Base-by-base conservation (phyloP, 192 early-diverging fungal genomes). In the Dimargaris xerosporica region DNA sequence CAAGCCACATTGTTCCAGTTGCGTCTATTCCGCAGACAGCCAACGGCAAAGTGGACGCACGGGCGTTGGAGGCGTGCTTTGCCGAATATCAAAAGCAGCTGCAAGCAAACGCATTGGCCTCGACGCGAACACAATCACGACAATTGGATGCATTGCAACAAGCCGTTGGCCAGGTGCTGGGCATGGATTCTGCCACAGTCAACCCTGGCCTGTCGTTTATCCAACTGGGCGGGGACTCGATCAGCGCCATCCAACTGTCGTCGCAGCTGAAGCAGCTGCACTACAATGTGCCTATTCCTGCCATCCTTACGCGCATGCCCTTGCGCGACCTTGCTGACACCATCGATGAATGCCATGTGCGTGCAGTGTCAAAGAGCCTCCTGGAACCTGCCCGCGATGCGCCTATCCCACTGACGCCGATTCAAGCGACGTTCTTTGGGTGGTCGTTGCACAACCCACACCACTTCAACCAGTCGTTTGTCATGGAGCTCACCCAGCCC, bases 381-480 rank as follows among this genome's bases (percentile, higher is more conserved):
- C 17, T 17, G 16, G 9, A 29, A 15, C 31, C 7, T 0, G 31
- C 56, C 6, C 31, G 13, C 13, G 23, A 11, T 2, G 56, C 31
- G 5, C 41, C 41, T 6, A 23, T 59, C 1, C 31, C 56, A 19
- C 56, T 59, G 1, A 59, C 56, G 13, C 56, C 56, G 16, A 59
- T 59, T 34, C 56, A 59, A 17, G 1, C 7, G 1, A 39, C 31
- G 56, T 59, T 42, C 41, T 59, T 59, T 42, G 17, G 41, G 15
- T 42, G 41, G 31, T 34, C 56, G 31, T 19, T 59, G 12, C 56
- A 23, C 12, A 19, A 39, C 17, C 41, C 31, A 23, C 9, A 39
- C 31, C 56, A 59, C 41, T 59, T 59, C 56, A 59, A 59, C 56
- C 56, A 59, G 56, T 59, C 56, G 2, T 59, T 59, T 42, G 41